Base-by-base conservation (phyloP, 2,329 filamentous ascomycete genomes). In the Ceratocystis papillata region DNA sequence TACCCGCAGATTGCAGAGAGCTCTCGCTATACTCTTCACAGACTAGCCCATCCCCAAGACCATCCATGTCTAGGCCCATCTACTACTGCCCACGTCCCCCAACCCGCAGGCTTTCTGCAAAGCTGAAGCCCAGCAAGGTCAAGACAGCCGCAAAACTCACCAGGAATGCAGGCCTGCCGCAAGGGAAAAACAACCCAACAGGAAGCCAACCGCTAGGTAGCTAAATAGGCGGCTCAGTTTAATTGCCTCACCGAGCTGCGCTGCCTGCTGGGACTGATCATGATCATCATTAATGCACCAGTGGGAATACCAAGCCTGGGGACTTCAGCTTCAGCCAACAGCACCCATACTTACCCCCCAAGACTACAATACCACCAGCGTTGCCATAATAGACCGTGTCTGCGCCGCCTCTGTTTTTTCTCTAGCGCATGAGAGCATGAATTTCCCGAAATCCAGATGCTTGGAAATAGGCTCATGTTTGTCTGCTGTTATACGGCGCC, bases 221-320 rank as follows among this genome's bases (percentile, higher is more conserved):
- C 50, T 55, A 25, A 22, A 20, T 59, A n/a, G 12, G 28, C 30
- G 8, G 15, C 12, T 28, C 8, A 5, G 22, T 59, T 59, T 59
- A 59, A 59, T 59, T 59, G 28, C 55, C 55, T 59, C 55, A 59
- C 28, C 55, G 28, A 59, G 55, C 37, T 15, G 1, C 37, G 1
- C 15, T n/a, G 17, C 30, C 12, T 59, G 17, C 28, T 17, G 6
- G 37, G 55, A 59, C 55, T 59, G 55, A 59, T 59, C 55, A 30
- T 59, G 55, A 59, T 59, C 55, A 30, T 59, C 55, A 59, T 59
- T 59, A 59, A 59, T 59, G 55, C 28, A n/a, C 55, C 53, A 59
- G 17, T 59, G 28, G 7, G 53, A 37, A 59, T 59, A 30, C 55
- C 28, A 33, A 37, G 30, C 28, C n/a, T 30, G 33, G n/a, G 28